Percentiles rank a stretch among this genome's conserved stretches.
Evolutionary conservation across 495 filamentous ascomycete species (phyloP).

Genomic region (Aspergillus incahuasiensis): DNA sequence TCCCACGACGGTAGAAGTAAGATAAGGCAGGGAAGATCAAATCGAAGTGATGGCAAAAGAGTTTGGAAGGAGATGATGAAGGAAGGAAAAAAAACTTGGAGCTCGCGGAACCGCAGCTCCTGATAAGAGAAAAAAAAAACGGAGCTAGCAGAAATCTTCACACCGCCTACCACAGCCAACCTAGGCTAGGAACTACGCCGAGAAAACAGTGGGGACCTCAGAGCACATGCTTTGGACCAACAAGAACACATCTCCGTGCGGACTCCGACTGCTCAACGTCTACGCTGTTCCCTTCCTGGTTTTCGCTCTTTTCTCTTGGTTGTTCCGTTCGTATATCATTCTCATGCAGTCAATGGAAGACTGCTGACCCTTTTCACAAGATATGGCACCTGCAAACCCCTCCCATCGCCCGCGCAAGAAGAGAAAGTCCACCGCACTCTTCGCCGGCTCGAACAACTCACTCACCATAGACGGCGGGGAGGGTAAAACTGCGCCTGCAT

Average conservation of each 20-base stretch:
- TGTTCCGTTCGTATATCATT: neutral
- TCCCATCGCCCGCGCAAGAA: conserved; percentile 58
- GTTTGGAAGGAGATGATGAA: conserved; percentile 13
- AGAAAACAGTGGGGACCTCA: conserved; percentile 1
- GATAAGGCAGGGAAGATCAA: conserved; percentile 9
- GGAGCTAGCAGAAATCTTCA: conserved; percentile 28
- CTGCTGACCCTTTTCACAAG: conserved; percentile 12
- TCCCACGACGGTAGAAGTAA: conserved; percentile 34
- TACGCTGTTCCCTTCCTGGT: neutral
- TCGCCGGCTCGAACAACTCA: conserved; percentile 48
- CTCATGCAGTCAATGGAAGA: conserved; percentile 25
- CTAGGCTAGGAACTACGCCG: conserved; percentile 18
- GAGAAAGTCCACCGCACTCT: conserved; percentile 43
- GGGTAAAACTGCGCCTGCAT: conserved; percentile 51
- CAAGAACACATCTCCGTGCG: neutral
- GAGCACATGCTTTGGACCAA: conserved; percentile 1
- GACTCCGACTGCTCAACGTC: neutral
- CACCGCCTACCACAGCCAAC: conserved; percentile 23
- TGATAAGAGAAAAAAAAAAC: conserved; percentile 35
- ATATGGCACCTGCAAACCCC: conserved; percentile 31
- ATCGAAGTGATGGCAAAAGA: conserved; percentile 14
- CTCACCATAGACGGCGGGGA: conserved; percentile 40
- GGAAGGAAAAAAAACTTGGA: conserved; percentile 24
- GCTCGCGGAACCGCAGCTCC: conserved; percentile 7
- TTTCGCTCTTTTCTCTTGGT: neutral